Base-by-base conservation (phyloP, 1,284 basidiomycete species). In the Ustilago lituana region DNA sequence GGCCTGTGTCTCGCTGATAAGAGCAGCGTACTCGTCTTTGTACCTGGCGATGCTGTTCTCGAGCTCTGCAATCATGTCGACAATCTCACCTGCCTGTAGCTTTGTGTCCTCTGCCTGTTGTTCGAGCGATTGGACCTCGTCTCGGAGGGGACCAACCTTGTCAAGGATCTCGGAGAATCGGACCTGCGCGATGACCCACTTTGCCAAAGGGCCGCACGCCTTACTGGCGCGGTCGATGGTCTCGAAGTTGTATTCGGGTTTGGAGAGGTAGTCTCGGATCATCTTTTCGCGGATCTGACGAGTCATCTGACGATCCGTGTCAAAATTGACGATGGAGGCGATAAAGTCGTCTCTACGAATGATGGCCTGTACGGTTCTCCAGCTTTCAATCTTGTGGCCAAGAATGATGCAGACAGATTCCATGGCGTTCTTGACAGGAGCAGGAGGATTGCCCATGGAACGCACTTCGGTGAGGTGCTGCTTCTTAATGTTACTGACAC, bases 331-430 rank as follows among this genome's bases (percentile, higher is more conserved):
- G 77, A 99, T 98, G 65, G 91, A 88, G 54, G 91, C 89, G 79
- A 98, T 98, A 84, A 99, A 99, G 84, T 98, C 94, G 73, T 98
- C 97, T 35, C 93, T 88, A 65, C 96, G 92, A 76, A 99, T 94
- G 83, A 98, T 92, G 77, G 90, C 90, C 83, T 98, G 95, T 2
- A 99, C 94, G 1, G 93, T 89, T 76, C 93, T 90, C 97, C 96
- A 99, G 82, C 89, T 91, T 74, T 98, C 94, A 76, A 96, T 91
- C 84, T 94, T 93, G 85, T 97, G 91, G 10, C 96, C 96, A n/a
- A 99, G 88, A 29, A 97, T 87, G 14, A 93, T 95, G 83, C 96
- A 99, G 31, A 97, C 95, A 1, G 94, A 97, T 81, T 99, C 96
- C 95, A 99, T 98, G 14, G 96, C 92, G 46, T 95, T 84, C 84